Conservation (phyloP, 148 eudicot genomes). For the Silene conica region DNA sequence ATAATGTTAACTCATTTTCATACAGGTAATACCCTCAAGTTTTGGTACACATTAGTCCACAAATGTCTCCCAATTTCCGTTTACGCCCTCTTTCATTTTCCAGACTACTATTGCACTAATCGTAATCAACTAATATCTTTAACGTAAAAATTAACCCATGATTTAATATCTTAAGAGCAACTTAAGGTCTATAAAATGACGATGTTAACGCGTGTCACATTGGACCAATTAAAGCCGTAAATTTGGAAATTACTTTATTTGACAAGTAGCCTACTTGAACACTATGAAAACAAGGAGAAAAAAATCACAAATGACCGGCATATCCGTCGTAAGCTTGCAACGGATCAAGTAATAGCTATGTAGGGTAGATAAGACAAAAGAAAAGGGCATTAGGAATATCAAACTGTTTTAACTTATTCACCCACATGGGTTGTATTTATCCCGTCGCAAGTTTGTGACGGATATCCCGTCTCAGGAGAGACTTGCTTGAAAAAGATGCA, state of each 20-base stretch:
- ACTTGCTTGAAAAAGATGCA: no score
- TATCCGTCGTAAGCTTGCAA: no score
- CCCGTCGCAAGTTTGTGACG: no score
- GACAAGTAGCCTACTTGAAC: neutral
- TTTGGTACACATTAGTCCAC: neutral
- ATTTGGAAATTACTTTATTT: neutral
- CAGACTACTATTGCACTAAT: neutral
- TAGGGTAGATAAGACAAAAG: no score
- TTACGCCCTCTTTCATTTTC: neutral
- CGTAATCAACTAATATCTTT: neutral
- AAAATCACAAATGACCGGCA: no score
- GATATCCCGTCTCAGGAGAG: no score
- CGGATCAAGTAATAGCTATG: no score
- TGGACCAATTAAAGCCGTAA: neutral
- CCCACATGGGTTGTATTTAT: no score
- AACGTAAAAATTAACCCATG: neutral
- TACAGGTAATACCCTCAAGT: no score
- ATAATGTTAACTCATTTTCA: no score
- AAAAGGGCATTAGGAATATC: no score
- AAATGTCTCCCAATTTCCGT: neutral
- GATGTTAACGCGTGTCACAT: neutral
- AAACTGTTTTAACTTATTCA: no score
- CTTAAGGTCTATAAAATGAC: neutral
- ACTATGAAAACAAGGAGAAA: neutral
- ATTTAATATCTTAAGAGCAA: neutral